Evolutionary conservation across 345 rosid species (phyloP), one percentile per base, ranked within the genome.

Genomic region (Salix koriyanagi): DNA sequence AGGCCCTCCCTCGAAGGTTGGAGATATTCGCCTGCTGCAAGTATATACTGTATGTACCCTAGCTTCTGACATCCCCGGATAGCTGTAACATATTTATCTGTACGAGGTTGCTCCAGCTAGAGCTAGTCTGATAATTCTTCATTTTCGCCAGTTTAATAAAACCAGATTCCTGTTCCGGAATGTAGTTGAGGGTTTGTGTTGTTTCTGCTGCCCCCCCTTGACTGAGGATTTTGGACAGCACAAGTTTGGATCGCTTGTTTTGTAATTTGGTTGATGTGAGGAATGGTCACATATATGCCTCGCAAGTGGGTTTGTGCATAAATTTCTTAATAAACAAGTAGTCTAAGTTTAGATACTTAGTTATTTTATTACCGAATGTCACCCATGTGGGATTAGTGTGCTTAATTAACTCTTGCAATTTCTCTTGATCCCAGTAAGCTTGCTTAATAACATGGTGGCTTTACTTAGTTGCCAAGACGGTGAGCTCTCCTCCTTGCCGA

Each of bases 11-110:
- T 56, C 32, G 70, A 7, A 6, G 58, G 39, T 65, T n/a, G 76
- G 37, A 13, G 9, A 15, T 23, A 41, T 37, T 76, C 80, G 15
- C 32, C 54, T 6, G 46, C 72, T 76, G 69, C 34, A 82, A 75
- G 77, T 62, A 58, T 46, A 64, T 66, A 39, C 18, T 68, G 62
- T 76, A 48, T 76, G 32, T 66, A n/a, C 0, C 28, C 56, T 71
- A 14, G 39, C 56, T 37, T 48, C 74, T 37, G 61, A 70, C 11
- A 68, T 65, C 71, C 65, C 70, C 12, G 37, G 67, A 44, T 64
- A 46, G 65, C 58, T 58, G 23, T 82, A 66, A 42, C 69, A 73
- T 76, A 66, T 42, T 23, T 58, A 12, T 58, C 64, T 23, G 4
- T n/a, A 14, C 11, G 6, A 67, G 61, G 66, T 13, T 14, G 46